Percentiles rank a stretch among this genome's conserved stretches.
Evolutionary conservation across 148 eudicot species (phyloP).

Genomic region (Pharnaceum exiguum): DNA sequence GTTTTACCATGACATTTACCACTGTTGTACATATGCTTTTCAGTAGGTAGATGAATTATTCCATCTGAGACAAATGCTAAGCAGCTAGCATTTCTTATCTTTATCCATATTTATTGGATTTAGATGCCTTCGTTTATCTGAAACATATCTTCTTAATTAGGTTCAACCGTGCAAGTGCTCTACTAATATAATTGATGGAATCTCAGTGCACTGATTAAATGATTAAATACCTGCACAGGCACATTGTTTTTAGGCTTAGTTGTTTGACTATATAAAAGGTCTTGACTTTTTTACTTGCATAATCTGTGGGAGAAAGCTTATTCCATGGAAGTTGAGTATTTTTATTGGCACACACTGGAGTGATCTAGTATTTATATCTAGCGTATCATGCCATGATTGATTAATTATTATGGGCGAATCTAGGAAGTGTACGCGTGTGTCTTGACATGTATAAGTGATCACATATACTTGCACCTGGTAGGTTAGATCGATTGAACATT

Average conservation of each 20-base stretch:
- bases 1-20: too few species aligned
- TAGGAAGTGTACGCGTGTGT: slow-evolving; percentile 12
- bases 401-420: slow-evolving; percentile 1
- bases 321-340: slow-evolving; percentile 5
- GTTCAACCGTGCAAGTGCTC: too few species aligned
- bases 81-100: too few species aligned
- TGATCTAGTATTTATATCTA: slow-evolving; percentile 5
- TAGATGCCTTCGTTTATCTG: too few species aligned
- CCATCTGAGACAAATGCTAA: too few species aligned
- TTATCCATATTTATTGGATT: too few species aligned
- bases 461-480: slow-evolving; percentile 29
- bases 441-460: slow-evolving; percentile 12
- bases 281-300: slow-evolving; percentile 14
- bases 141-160: too few species aligned
- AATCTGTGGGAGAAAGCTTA: slow-evolving; percentile 13
- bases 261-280: background rate
- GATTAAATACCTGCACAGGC: background rate
- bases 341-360: background rate
- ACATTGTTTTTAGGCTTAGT: slow-evolving; percentile 6
- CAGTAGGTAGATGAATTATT: too few species aligned
- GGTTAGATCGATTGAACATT: slow-evolving; percentile 24
- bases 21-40: too few species aligned
- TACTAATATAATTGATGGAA: too few species aligned
- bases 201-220: background rate
- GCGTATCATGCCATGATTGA: background rate